phyloP scores from a whole-genome alignment of 768 basidiomycete genomes.

The Pleurotus sapidus region DNA sequence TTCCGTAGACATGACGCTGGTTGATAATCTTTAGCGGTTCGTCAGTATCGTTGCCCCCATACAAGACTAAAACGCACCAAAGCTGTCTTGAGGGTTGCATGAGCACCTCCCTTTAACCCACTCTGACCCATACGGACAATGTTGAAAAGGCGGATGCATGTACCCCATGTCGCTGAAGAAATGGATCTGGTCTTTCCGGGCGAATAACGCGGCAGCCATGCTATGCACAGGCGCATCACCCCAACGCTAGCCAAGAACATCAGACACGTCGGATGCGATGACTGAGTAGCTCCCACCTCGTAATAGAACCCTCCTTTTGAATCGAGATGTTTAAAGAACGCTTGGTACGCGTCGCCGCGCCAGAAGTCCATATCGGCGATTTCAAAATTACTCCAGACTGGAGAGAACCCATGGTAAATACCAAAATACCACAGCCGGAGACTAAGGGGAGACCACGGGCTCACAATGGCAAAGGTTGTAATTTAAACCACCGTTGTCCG shows the following conservation, averaged over 20 bases:
- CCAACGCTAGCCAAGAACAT: conserved; percentile 18
- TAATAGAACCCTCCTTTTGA: conserved; percentile 67
- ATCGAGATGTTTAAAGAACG: conserved; percentile 67
- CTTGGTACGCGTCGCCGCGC: conserved; percentile 58
- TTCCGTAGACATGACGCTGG: neutral
- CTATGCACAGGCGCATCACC: conserved; percentile 58
- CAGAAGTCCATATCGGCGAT: conserved; percentile 70
- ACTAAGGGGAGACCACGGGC: conserved; percentile 36
- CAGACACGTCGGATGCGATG: conserved; percentile 26
- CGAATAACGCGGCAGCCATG: conserved; percentile 53
- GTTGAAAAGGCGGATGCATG: conserved; percentile 72
- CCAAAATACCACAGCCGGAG: neutral
- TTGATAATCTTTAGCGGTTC: neutral
- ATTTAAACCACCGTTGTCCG: conserved; percentile 63
- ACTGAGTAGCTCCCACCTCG: conserved; percentile 41
- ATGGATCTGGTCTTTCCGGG: conserved; percentile 67
- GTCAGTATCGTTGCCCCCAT: no score
- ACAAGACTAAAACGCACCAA: conserved; percentile 40
- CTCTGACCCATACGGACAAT: conserved; percentile 49
- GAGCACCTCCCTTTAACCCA: conserved; percentile 60
- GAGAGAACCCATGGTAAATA: neutral
- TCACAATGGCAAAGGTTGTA: conserved; percentile 81
- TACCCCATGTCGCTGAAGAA: conserved; percentile 87
- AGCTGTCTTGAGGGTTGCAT: conserved; percentile 57
- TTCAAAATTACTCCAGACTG: conserved; percentile 73